Conservation (phyloP, 106 monocot species). For the Apostasia ramifera region DNA sequence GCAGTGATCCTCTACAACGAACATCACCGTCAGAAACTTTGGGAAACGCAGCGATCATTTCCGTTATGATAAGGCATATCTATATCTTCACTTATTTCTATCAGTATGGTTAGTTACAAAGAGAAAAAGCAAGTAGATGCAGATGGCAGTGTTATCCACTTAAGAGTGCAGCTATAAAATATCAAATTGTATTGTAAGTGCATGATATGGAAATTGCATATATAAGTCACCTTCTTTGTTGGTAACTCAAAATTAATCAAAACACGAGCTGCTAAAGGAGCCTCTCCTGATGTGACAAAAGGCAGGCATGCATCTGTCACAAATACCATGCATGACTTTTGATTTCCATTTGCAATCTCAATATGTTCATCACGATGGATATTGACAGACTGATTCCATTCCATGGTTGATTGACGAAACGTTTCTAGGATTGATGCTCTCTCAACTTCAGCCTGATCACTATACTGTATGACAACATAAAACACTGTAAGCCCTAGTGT, state of each 20-base stretch:
- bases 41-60: too few relatives aligned
- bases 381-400: conserved; percentile 42
- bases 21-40: too few relatives aligned
- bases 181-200: too few relatives aligned
- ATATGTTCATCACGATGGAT: conserved; percentile 16
- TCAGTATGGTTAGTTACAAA: too few relatives aligned
- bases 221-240: conserved; percentile 47
- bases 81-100: too few relatives aligned
- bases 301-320: conserved; percentile 79
- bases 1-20: too few relatives aligned
- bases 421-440: conserved; percentile 45
- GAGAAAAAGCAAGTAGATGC: too few relatives aligned
- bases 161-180: too few relatives aligned
- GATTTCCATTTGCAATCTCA: conserved; percentile 20
- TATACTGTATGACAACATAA: conserved; percentile 41
- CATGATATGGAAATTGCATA: not conserved
- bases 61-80: too few relatives aligned
- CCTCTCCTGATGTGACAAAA: conserved; percentile 37
- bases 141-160: too few relatives aligned
- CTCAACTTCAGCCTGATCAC: conserved; percentile 60
- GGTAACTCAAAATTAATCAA: conserved; percentile 69
- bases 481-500: not conserved
- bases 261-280: conserved; percentile 40
- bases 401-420: conserved; percentile 41
- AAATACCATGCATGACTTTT: conserved; percentile 48